These are phyloP conservation scores for Aquilaria agallochum DNA, from an alignment of 441 rosid species.

Conservation along the genomic window DNA sequence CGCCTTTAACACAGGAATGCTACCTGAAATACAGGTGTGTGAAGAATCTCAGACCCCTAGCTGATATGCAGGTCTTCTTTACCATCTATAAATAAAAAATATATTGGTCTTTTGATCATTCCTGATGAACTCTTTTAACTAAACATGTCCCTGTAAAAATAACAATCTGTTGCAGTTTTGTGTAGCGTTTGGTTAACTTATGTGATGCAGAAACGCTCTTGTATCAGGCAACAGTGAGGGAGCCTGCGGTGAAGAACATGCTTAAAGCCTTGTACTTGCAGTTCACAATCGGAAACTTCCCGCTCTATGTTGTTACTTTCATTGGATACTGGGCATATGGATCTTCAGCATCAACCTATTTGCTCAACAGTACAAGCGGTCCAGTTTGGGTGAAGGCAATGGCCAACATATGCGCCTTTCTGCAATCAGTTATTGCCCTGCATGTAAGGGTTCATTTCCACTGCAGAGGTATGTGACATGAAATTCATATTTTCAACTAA, in stretches of 20 bases:
- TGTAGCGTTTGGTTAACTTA: too few species aligned
- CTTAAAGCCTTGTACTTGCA: conserved; percentile 76
- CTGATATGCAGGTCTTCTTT: too few species aligned
- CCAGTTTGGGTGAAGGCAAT: conserved; percentile 70
- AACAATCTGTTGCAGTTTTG: too few species aligned
- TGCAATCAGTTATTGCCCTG: conserved; percentile 72
- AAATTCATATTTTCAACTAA: background rate
- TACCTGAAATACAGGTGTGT: conserved; percentile 82
- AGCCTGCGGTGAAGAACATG: conserved; percentile 69
- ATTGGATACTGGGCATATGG: conserved; percentile 92
- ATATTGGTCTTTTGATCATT: too few species aligned
- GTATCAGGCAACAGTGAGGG: conserved; percentile 70
- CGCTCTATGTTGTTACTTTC: conserved; percentile 60
- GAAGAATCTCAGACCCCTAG: too few species aligned
- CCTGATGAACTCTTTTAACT: too few species aligned
- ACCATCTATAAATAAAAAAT: too few species aligned
- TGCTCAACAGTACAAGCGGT: conserved; percentile 64
- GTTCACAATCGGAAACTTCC: conserved; percentile 61
- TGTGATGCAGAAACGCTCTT: background rate
- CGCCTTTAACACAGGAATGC: conserved; percentile 88
- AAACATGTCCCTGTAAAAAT: too few species aligned
- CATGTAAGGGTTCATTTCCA: conserved; percentile 36
- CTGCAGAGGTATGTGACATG: background rate
- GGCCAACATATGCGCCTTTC: conserved; percentile 67
- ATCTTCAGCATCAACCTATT: conserved; percentile 47